A percentile compares a stretch with the other conserved stretches of the same genome.
These are phyloP conservation scores for Stentor roeselii DNA, from an alignment of 73 alveolate genomes.

Conservation along the genomic window DNA sequence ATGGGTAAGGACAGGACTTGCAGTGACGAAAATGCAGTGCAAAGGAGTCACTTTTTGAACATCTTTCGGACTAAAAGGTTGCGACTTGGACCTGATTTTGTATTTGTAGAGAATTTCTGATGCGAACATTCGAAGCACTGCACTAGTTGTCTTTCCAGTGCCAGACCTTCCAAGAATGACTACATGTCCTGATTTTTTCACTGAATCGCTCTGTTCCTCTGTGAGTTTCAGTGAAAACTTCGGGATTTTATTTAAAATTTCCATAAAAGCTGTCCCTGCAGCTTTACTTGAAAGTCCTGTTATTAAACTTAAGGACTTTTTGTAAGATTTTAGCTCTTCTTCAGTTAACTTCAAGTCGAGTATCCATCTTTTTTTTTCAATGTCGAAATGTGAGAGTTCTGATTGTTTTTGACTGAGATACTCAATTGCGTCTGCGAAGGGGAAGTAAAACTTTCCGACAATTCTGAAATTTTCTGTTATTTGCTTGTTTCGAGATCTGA, in stretches of 20 bases:
- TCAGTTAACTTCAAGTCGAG: not conserved
- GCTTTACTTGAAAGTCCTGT: not conserved
- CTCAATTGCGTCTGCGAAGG: not conserved
- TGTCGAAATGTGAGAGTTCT: not conserved
- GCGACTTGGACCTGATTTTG: constrained; percentile 28
- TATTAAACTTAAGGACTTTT: not conserved
- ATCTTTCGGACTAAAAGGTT: constrained; percentile 37
- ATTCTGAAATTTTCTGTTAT: not conserved
- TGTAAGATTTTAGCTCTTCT: not conserved
- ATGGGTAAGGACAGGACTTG: constrained; percentile 79
- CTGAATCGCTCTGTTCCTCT: constrained; percentile 50
- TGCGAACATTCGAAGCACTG: constrained; percentile 68
- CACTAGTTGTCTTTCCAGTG: constrained; percentile 85
- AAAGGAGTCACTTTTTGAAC: constrained; percentile 45
- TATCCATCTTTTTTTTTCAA: not conserved
- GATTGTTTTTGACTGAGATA: not conserved
- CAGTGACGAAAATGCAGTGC: constrained; percentile 68
- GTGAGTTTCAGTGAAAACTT: constrained; percentile 47
- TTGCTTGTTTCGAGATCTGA: too few relatives aligned
- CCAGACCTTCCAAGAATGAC: constrained; percentile 88
- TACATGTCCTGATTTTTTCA: constrained; percentile 56
- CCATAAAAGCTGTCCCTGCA: constrained; percentile 25
- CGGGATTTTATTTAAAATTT: constrained; percentile 43
- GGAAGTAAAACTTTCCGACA: not conserved
- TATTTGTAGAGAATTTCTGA: constrained; percentile 57